Percentiles rank a stretch among this genome's conserved stretches.
phyloP scores from a whole-genome alignment of 2,329 filamentous ascomycete species.

The Aspergillus brunneoviolaceus region DNA sequence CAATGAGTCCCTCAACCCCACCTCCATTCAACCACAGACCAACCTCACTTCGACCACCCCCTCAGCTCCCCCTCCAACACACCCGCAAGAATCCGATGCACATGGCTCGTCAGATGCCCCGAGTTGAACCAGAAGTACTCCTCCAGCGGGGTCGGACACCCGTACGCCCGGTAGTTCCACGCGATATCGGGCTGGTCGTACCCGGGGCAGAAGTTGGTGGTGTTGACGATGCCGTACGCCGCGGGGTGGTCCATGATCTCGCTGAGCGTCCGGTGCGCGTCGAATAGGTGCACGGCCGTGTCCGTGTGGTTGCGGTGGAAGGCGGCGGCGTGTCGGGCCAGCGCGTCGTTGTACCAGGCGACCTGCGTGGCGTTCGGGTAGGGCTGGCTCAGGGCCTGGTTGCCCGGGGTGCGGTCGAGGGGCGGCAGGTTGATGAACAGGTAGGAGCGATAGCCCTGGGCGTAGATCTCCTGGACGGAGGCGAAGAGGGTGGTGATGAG shows the following conservation, averaged over 20 bases:
- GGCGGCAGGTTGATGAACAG: slow-evolving; percentile 55
- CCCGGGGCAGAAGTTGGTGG: slow-evolving; percentile 46
- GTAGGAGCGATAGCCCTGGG: slow-evolving; percentile 47
- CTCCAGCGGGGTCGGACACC: slow-evolving; percentile 43
- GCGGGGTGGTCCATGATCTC: slow-evolving; percentile 44
- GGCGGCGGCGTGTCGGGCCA: slow-evolving; percentile 32
- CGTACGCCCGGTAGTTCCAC: slow-evolving; percentile 46
- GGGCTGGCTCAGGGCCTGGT: slow-evolving; percentile 33
- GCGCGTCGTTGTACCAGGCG: slow-evolving; percentile 44
- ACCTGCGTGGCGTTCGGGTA: slow-evolving; percentile 51
- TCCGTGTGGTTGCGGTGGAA: slow-evolving; percentile 37
- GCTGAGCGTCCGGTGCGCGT: slow-evolving; percentile 46
- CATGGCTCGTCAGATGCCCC: slow-evolving; percentile 47
- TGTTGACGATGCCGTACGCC: slow-evolving; percentile 47
- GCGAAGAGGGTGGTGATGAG: slow-evolving; percentile 45
- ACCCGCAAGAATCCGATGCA: slow-evolving; percentile 42
- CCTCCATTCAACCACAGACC: too few species aligned
- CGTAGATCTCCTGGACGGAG: slow-evolving; percentile 43
- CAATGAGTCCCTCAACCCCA: too few species aligned
- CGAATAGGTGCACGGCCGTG: slow-evolving; percentile 45
- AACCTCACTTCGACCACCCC: slow-evolving; percentile 7
- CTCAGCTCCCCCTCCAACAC: slow-evolving; percentile 19
- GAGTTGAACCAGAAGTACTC: slow-evolving; percentile 52
- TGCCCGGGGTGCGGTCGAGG: slow-evolving; percentile 47
- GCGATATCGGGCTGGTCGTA: slow-evolving; percentile 50